phyloP scores from a whole-genome alignment of 495 filamentous ascomycete species.

The Aspergillus funiculosus region DNA sequence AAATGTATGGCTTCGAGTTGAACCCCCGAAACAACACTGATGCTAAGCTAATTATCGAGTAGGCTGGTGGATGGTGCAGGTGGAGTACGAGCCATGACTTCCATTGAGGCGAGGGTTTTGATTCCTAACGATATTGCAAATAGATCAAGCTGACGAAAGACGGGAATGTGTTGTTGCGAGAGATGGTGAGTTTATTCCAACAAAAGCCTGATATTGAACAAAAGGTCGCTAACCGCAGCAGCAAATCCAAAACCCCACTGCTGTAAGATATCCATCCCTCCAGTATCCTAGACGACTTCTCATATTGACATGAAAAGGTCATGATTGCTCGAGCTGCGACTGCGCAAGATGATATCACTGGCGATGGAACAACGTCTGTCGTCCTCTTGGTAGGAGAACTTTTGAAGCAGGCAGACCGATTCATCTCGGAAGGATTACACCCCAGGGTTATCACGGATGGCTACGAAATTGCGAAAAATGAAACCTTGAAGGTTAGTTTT shows the following conservation, averaged over 20 bases:
- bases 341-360: constrained; percentile 96
- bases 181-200: constrained; percentile 66
- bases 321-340: constrained; percentile 99
- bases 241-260: constrained; percentile 83
- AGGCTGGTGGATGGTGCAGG: constrained; percentile 96
- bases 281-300: constrained; percentile 9
- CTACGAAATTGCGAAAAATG: constrained; percentile 92
- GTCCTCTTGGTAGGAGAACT: constrained; percentile 94
- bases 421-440: constrained; percentile 91
- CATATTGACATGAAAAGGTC: constrained; percentile 48
- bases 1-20: constrained; percentile 61
- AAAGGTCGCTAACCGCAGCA: constrained; percentile 35
- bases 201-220: not conserved
- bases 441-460: constrained; percentile 96
- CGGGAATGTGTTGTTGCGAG: constrained; percentile 87
- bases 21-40: not conserved
- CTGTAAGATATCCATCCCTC: constrained; percentile 48
- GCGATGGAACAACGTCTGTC: constrained; percentile 95
- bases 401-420: constrained; percentile 92
- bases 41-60: constrained; percentile 29
- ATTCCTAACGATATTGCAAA: constrained; percentile 17
- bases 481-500: constrained; percentile 70
- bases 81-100: constrained; percentile 54
- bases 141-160: constrained; percentile 99
- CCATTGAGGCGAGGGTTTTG: constrained; percentile 4